These are phyloP conservation scores for Aspergillus pseudoterreus DNA, from an alignment of 2,329 filamentous ascomycete species.

Conservation along the genomic window DNA sequence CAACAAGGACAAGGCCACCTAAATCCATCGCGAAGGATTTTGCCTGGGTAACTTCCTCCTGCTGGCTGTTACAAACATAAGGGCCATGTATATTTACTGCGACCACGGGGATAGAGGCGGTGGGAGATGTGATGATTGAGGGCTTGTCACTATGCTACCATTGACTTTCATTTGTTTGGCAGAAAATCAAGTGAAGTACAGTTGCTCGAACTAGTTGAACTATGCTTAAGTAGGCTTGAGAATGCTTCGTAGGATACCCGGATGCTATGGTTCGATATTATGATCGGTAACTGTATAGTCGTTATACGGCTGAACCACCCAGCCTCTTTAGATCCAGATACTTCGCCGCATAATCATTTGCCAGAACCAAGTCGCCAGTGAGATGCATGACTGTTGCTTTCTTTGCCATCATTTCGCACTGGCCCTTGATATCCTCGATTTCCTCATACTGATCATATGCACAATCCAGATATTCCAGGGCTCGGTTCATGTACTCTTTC, in stretches of 20 bases:
- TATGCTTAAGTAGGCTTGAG: neutral
- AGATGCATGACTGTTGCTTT: slow-evolving; percentile 73
- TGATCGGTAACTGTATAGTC: too few relatives aligned
- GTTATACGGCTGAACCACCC: slow-evolving; percentile 7
- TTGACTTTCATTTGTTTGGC: slow-evolving; percentile 15
- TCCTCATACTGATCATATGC: slow-evolving; percentile 62
- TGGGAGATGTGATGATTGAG: slow-evolving; percentile 18
- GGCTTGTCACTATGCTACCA: slow-evolving; percentile 11
- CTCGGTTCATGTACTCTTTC: slow-evolving; percentile 57
- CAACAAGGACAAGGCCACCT: slow-evolving; percentile 73
- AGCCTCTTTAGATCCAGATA: slow-evolving; percentile 58
- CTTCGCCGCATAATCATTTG: slow-evolving; percentile 64
- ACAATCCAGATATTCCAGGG: slow-evolving; percentile 58
- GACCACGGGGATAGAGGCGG: slow-evolving; percentile 8
- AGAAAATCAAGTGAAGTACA: neutral
- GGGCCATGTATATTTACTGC: slow-evolving; percentile 32
- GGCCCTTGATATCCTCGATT: slow-evolving; percentile 65
- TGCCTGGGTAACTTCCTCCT: slow-evolving; percentile 3
- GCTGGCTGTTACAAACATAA: slow-evolving; percentile 3
- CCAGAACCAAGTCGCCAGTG: slow-evolving; percentile 59
- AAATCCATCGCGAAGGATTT: slow-evolving; percentile 15
- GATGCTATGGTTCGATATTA: too few relatives aligned
- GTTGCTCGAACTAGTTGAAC: neutral
- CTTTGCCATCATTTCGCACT: slow-evolving; percentile 77
- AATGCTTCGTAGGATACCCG: too few relatives aligned